Evolutionary conservation across 2,329 filamentous ascomycete genomes (phyloP).

Genomic region (Aurifilum marmelostoma): DNA sequence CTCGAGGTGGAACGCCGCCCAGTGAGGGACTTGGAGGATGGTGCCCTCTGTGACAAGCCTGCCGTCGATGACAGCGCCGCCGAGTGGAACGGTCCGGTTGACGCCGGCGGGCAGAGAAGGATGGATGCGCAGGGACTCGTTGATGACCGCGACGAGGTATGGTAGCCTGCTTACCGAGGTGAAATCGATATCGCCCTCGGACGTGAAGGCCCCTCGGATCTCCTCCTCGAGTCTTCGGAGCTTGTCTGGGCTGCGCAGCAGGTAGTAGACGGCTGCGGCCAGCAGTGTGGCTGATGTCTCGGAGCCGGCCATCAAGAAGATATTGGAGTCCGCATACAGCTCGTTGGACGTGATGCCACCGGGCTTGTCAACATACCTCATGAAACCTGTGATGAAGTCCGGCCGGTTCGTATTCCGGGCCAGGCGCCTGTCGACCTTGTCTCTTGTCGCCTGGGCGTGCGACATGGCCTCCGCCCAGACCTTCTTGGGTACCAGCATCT

Average conservation of each 20-base stretch:
- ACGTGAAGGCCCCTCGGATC: constrained; percentile 19
- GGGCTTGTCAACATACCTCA: constrained; percentile 16
- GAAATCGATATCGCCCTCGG: constrained; percentile 13
- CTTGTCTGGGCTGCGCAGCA: constrained; percentile 27
- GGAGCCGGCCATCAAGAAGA: constrained; percentile 29
- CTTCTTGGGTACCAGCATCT: constrained; percentile 23
- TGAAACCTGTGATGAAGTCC: constrained; percentile 25
- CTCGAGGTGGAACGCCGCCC: constrained; percentile 34
- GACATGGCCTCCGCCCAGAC: constrained; percentile 24
- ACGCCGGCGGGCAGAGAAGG: constrained; percentile 24
- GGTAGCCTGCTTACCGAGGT: constrained; percentile 26
- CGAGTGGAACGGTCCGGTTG: constrained; percentile 29
- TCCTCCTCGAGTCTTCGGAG: constrained; percentile 21
- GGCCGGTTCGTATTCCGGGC: constrained; percentile 24
- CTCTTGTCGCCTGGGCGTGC: constrained; percentile 27
- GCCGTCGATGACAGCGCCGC: constrained; percentile 31
- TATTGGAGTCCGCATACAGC: constrained; percentile 30
- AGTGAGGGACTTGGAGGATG: constrained; percentile 42
- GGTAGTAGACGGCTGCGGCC: constrained; percentile 28
- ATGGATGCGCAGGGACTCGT: constrained; percentile 32
- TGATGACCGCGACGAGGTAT: constrained; percentile 28
- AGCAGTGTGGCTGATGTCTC: constrained; percentile 31
- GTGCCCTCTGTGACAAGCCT: constrained; percentile 33
- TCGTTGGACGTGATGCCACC: constrained; percentile 25
- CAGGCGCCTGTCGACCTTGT: constrained; percentile 29